Conservation (phyloP, 805 yeast species). For the Nakazawaea peltata region DNA sequence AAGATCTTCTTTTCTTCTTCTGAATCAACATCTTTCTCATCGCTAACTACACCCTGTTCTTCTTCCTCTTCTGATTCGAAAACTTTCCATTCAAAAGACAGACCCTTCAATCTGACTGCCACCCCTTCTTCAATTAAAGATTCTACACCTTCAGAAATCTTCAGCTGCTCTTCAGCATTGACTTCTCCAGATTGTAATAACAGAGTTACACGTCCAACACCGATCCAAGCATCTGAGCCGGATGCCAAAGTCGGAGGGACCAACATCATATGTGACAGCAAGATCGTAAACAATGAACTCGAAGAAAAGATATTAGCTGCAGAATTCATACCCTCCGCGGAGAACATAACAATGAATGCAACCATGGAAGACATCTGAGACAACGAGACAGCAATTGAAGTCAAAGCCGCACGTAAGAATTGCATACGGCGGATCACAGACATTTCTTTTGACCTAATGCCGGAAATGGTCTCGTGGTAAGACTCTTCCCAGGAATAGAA, state of each 20-base stretch:
- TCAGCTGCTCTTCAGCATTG: slow-evolving; percentile 26
- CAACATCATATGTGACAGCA: slow-evolving; percentile 53
- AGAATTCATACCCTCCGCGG: slow-evolving; percentile 24
- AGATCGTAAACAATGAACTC: slow-evolving; percentile 53
- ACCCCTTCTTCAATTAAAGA: slow-evolving; percentile 11
- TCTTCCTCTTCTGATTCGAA: slow-evolving; percentile 16
- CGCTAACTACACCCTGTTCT: slow-evolving; percentile 1
- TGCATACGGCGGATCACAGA: slow-evolving; percentile 51
- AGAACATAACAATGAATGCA: slow-evolving; percentile 31
- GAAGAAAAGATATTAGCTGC: slow-evolving; percentile 68
- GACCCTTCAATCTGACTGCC: slow-evolving; percentile 41
- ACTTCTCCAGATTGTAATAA: slow-evolving; percentile 28
- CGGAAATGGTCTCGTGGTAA: slow-evolving; percentile 47
- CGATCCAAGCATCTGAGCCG: slow-evolving; percentile 46
- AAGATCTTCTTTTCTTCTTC: too few relatives aligned
- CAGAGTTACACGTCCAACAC: slow-evolving; percentile 44
- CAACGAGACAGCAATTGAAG: slow-evolving; percentile 57
- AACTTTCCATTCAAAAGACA: slow-evolving; percentile 56
- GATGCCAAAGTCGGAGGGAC: slow-evolving; percentile 62
- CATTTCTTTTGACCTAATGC: slow-evolving; percentile 57
- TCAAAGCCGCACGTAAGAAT: slow-evolving; percentile 48
- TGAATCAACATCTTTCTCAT: too few relatives aligned
- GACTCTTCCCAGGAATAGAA: slow-evolving; percentile 90
- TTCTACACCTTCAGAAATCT: slow-evolving; percentile 1
- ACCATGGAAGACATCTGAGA: slow-evolving; percentile 69